phyloP scores from a whole-genome alignment of 345 rosid species.

The Corchorus capsularis region DNA sequence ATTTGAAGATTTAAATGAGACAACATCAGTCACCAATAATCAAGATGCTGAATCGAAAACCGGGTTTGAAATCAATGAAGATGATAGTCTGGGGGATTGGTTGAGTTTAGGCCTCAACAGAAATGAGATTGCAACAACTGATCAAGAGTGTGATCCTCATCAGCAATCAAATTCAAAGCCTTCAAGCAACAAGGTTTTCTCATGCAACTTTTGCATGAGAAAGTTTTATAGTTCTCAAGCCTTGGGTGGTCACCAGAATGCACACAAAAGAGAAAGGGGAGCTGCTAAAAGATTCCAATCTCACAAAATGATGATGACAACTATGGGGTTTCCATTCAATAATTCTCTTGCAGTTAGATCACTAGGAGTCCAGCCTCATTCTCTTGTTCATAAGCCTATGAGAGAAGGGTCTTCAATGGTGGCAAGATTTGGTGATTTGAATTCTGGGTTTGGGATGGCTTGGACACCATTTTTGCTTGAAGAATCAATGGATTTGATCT shows the following conservation, averaged over 20 bases:
- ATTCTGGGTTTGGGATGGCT: conserved; percentile 24
- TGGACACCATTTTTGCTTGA: conserved; percentile 29
- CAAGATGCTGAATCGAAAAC: conserved; percentile 19
- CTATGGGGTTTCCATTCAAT: conserved; percentile 27
- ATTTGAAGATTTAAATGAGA: conserved; percentile 17
- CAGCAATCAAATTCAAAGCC: not conserved
- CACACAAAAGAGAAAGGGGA: conserved; percentile 51
- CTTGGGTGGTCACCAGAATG: conserved; percentile 55
- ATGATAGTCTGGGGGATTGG: conserved; percentile 36
- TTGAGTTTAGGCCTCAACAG: conserved; percentile 38
- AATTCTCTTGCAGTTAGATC: conserved; percentile 30
- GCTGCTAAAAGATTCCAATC: conserved; percentile 40
- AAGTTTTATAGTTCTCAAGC: conserved; percentile 57
- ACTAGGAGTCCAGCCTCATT: conserved; percentile 44
- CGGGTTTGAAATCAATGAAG: not conserved
- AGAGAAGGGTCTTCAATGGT: conserved; percentile 29
- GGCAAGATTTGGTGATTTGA: conserved; percentile 25
- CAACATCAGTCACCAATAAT: conserved; percentile 15
- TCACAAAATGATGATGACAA: conserved; percentile 38
- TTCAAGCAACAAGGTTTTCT: conserved; percentile 33
- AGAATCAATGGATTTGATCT: conserved; percentile 29
- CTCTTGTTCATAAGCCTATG: conserved; percentile 38
- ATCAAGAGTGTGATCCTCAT: conserved; percentile 12
- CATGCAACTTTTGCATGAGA: conserved; percentile 53
- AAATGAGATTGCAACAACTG: conserved; percentile 1